Percentiles rank a stretch among this genome's conserved stretches.
Evolutionary conservation across 2,329 filamentous ascomycete genomes (phyloP).

Genomic region (Kalmusia sp.): DNA sequence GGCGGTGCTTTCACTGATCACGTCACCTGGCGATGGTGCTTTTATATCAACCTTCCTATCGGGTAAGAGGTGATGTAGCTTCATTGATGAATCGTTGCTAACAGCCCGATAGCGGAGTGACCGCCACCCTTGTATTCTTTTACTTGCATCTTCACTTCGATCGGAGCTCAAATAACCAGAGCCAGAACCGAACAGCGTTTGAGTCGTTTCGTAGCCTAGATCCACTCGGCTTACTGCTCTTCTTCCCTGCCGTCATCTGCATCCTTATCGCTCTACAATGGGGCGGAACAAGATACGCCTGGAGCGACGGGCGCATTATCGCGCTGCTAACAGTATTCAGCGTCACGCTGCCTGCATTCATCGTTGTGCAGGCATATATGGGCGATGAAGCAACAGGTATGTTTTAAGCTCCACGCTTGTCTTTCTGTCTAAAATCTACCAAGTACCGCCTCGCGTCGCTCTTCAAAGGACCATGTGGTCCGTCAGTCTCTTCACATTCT

Average conservation of each 20-base stretch:
- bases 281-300: constrained; percentile 25
- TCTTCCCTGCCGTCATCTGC: constrained; percentile 23
- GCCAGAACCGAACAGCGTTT: no score
- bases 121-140: constrained; percentile 44
- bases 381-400: no score
- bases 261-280: constrained; percentile 32
- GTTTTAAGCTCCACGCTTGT: no score
- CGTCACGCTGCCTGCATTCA: constrained; percentile 22
- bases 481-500: constrained; percentile 36
- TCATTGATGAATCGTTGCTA: no score
- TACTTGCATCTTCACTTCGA: no score
- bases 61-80: no score
- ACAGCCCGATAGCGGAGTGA: no score
- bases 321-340: constrained; percentile 17
- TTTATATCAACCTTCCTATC: constrained; percentile 48
- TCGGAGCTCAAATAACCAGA: no score
- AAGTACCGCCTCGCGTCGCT: no score
- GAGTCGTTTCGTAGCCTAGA: constrained; percentile 22
- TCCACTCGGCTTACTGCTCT: constrained; percentile 19
- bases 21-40: constrained; percentile 56
- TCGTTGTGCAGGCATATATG: constrained; percentile 36
- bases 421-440: no score
- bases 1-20: constrained; percentile 10
- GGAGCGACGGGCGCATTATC: constrained; percentile 22
- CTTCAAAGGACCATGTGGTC: constrained; percentile 40